Conservation (phyloP, 176 grass and related monocot species). For the Tillandsia fasciculata region DNA sequence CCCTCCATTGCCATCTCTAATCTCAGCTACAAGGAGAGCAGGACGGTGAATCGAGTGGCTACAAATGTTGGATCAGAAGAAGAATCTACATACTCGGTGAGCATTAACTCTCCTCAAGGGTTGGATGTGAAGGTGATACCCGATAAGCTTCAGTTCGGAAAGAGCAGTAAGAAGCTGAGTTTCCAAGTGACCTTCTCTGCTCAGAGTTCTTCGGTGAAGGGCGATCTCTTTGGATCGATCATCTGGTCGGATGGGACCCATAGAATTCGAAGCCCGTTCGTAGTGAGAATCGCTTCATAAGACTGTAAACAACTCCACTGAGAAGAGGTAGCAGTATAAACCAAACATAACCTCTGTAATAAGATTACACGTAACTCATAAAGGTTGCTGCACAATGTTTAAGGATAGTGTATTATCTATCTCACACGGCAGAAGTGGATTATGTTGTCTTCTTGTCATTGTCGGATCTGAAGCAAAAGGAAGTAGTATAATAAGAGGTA, state of each 20-base stretch:
- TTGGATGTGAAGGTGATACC: conserved; percentile 62
- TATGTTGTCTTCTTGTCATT: too few relatives aligned
- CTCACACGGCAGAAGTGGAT: too few relatives aligned
- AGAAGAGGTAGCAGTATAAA: background rate
- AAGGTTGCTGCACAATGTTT: too few relatives aligned
- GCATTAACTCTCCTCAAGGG: conserved; percentile 30
- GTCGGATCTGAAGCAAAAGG: too few relatives aligned
- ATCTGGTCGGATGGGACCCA: conserved; percentile 82
- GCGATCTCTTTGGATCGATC: conserved; percentile 44
- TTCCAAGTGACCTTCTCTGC: conserved; percentile 65
- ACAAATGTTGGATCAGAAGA: conserved; percentile 60
- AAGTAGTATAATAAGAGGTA: too few relatives aligned
- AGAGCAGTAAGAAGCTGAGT: conserved; percentile 25
- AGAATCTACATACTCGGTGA: conserved; percentile 28
- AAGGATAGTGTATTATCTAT: too few relatives aligned
- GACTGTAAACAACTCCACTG: background rate
- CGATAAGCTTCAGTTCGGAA: conserved; percentile 52
- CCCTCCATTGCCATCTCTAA: conserved; percentile 56
- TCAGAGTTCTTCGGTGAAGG: conserved; percentile 11
- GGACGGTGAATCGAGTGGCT: conserved; percentile 32
- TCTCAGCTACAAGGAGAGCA: conserved; percentile 11
- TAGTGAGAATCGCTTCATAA: conserved; percentile 8
- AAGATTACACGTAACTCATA: too few relatives aligned
- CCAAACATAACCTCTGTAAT: too few relatives aligned
- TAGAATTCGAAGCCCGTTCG: conserved; percentile 63